These are phyloP conservation scores for Balansia obtecta DNA, from an alignment of 2,329 filamentous ascomycete species.

Conservation along the genomic window DNA sequence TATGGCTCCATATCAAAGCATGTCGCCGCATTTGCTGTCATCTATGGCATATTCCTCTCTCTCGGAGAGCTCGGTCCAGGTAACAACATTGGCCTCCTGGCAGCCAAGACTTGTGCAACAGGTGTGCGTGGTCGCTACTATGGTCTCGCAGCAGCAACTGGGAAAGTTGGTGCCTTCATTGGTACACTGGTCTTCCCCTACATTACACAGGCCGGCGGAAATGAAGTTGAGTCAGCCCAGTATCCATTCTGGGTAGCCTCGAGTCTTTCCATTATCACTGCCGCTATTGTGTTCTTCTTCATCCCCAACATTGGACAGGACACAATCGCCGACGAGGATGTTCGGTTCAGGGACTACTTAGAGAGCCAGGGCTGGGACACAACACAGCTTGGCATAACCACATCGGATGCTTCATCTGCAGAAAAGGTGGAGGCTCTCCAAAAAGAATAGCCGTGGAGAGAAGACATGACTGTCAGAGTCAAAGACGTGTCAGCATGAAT, in stretches of 20 bases:
- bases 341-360: slow-evolving; percentile 61
- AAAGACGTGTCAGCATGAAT: too few species aligned
- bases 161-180: slow-evolving; percentile 73
- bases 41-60: slow-evolving; percentile 25
- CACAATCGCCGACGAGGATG: slow-evolving; percentile 69
- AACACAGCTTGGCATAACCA: slow-evolving; percentile 29
- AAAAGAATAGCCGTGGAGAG: too few species aligned
- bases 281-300: slow-evolving; percentile 42
- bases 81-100: slow-evolving; percentile 81
- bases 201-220: background rate
- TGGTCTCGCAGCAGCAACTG: slow-evolving; percentile 57
- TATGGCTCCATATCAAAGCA: slow-evolving; percentile 54
- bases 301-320: slow-evolving; percentile 71
- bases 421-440: too few species aligned
- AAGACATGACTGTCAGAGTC: too few species aligned
- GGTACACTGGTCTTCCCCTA: slow-evolving; percentile 68
- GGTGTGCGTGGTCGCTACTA: slow-evolving; percentile 69
- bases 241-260: slow-evolving; percentile 82
- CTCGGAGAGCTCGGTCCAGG: slow-evolving; percentile 57
- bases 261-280: slow-evolving; percentile 62
- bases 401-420: background rate
- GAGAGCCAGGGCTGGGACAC: slow-evolving; percentile 66
- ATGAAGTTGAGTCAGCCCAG: slow-evolving; percentile 21
- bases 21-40: slow-evolving; percentile 22
- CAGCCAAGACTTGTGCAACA: slow-evolving; percentile 79